Evolutionary conservation across 2,329 filamentous ascomycete species (phyloP).

Genomic region (Sporothrix phasma): DNA sequence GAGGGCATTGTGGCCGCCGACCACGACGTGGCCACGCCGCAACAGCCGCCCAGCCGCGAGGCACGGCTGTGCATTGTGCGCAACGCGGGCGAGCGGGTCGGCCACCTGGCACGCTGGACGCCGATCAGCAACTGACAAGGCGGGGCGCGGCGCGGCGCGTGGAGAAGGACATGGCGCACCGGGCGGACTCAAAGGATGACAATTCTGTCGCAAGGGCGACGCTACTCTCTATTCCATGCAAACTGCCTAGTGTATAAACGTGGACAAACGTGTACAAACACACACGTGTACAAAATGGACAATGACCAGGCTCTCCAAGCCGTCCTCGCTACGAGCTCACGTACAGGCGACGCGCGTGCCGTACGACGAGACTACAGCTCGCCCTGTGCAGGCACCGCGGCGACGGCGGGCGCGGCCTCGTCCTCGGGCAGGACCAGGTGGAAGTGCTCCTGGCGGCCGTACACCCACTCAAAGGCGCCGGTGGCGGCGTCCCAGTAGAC

Average conservation of each 20-base stretch:
- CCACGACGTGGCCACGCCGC: conserved; percentile 11
- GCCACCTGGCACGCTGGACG: conserved; percentile 51
- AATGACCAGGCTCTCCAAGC: too few relatives aligned
- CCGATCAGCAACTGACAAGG: conserved; percentile 14
- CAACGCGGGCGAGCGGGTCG: conserved; percentile 67
- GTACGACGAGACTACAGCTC: background rate
- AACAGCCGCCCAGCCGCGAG: conserved; percentile 23
- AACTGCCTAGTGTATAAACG: too few relatives aligned
- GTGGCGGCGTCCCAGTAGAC: conserved; percentile 35
- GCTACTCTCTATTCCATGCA: too few relatives aligned
- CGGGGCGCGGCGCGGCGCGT: background rate
- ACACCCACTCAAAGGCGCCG: conserved; percentile 39
- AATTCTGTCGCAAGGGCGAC: too few relatives aligned
- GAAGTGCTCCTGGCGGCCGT: conserved; percentile 37
- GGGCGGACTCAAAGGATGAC: too few relatives aligned
- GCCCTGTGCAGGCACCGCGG: background rate
- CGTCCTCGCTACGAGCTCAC: too few relatives aligned
- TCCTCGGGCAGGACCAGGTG: conserved; percentile 22
- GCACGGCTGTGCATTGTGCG: conserved; percentile 65
- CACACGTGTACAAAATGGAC: too few relatives aligned
- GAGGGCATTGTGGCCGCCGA: conserved; percentile 26
- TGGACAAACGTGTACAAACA: too few relatives aligned
- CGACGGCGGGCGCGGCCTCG: background rate
- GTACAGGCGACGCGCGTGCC: background rate
- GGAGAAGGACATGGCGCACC: too few relatives aligned